Conservation (phyloP, 2,329 filamentous ascomycete genomes). For the Raffaelea albimanens region DNA sequence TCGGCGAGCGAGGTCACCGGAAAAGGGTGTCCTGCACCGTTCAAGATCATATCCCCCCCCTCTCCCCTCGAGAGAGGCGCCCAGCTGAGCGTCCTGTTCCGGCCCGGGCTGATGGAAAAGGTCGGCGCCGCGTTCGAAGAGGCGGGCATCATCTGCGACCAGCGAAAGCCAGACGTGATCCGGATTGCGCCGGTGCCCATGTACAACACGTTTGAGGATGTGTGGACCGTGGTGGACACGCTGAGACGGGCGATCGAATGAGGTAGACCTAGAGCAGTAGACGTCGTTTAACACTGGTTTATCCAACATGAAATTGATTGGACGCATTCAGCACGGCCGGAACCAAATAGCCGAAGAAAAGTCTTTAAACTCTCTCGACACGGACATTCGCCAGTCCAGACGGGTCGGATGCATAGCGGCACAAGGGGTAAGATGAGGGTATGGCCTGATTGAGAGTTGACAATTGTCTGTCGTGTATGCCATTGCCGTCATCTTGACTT, state of each 20-base stretch:
- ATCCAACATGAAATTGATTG: too few relatives aligned
- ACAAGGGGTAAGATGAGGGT: too few relatives aligned
- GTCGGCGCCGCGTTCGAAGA: constrained; percentile 56
- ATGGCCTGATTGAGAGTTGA: too few relatives aligned
- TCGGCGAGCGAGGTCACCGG: constrained; percentile 15
- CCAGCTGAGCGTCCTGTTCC: constrained; percentile 66
- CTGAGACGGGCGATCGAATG: constrained; percentile 2
- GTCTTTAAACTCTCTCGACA: too few relatives aligned
- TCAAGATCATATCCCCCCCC: constrained; percentile 59
- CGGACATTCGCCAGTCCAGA: too few relatives aligned
- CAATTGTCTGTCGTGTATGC: too few relatives aligned
- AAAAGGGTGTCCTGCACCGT: constrained; percentile 33
- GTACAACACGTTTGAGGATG: constrained; percentile 73
- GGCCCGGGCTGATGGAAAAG: constrained; percentile 58
- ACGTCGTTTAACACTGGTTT: too few relatives aligned
- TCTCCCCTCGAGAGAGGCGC: constrained; percentile 62
- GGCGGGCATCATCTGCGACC: constrained; percentile 67
- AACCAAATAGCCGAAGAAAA: too few relatives aligned
- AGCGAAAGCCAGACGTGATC: constrained; percentile 78
- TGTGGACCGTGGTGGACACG: constrained; percentile 25
- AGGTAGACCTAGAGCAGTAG: not conserved
- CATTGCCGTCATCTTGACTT: too few relatives aligned
- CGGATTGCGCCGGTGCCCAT: constrained; percentile 74
- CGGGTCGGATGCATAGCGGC: too few relatives aligned
- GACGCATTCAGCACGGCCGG: too few relatives aligned